Evolutionary conservation across 2,329 filamentous ascomycete species (phyloP), one percentile per base, ranked within the genome.

Genomic region (Emmonsiellopsis sp.): DNA sequence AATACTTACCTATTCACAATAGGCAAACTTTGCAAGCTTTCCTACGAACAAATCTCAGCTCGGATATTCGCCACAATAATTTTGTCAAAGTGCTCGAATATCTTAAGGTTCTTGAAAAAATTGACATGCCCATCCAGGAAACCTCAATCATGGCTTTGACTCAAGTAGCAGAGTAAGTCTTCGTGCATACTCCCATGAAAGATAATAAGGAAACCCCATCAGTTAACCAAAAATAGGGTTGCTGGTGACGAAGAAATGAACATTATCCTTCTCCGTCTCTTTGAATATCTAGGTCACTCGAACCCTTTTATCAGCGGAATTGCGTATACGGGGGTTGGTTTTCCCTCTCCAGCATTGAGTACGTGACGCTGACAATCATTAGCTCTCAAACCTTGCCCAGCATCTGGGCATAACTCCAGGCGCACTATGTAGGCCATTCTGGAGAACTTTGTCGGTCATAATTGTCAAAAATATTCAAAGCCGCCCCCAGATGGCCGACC

Each of bases 101-200:
- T 61, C 74, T 97, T 8, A 80, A 77, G 3, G 76, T 94, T 9
- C 88, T 86, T 0, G 84, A 88, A 46, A 84, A 84, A 54, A 80
- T 83, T 52, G 76, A 82, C 7, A 70, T 83, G 5, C 78, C 83
- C 55, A 73, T 91, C 44, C 85, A 90, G 50, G 92, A 97, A 69
- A 91, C 89, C 15, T 85, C 88, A 58, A 85, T 97, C 54, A 76
- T 93, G 70, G 86, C 88, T 11, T 90, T 92, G 81, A 86, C 87
- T n/a, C 85, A 89, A 64, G 77, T 95, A 48, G 92, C 89, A 56
- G 79, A 81, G 79, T 84, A 72, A 61, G 73, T 65, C 7, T n/a
- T 42, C 6, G 20, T 11, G 37, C 13, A 7, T 20, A 26, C 8
- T 42, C 20, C 43, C n/a, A 20, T 16, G 51, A 31, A 15, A 35